phyloP scores from a whole-genome alignment of 371 early-diverging fungal genomes.

The Syncephalastrum racemosum region DNA sequence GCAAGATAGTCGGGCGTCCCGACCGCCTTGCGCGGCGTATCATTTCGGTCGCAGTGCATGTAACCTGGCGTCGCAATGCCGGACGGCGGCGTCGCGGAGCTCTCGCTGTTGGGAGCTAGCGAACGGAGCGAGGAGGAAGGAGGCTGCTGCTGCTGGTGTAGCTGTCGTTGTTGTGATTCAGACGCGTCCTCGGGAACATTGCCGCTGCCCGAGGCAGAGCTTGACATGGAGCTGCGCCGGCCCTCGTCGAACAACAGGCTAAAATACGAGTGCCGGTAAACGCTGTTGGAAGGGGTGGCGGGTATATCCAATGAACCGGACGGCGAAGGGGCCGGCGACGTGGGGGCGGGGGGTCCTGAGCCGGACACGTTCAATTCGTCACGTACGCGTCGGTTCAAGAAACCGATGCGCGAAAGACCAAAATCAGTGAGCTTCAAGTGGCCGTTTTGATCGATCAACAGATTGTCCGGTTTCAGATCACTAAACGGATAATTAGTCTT shows the following conservation, averaged over 20 bases:
- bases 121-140: not conserved
- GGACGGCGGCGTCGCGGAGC: too few relatives aligned
- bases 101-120: too few relatives aligned
- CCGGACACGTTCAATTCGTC: constrained; percentile 42
- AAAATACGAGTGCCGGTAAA: constrained; percentile 45
- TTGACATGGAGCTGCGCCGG: constrained; percentile 30
- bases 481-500: constrained; percentile 46
- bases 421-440: constrained; percentile 95
- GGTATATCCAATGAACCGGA: constrained; percentile 18
- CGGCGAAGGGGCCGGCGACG: constrained; percentile 45
- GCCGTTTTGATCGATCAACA: constrained; percentile 87
- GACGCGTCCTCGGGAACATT: not conserved
- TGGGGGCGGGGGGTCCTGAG: constrained; percentile 22
- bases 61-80: constrained; percentile 12
- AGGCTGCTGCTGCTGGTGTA: not conserved
- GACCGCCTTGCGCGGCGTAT: constrained; percentile 46
- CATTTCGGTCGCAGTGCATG: constrained; percentile 14
- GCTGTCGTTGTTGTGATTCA: not conserved
- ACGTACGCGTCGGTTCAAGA: constrained; percentile 78
- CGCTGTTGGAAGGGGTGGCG: constrained; percentile 13
- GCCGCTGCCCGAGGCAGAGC: constrained; percentile 13
- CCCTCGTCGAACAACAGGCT: constrained; percentile 43
- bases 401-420: constrained; percentile 88
- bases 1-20: constrained; percentile 99
- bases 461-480: constrained; percentile 90